Evolutionary conservation across 257 asterid genomes (phyloP).

Genomic region (Solanum peruvianum): DNA sequence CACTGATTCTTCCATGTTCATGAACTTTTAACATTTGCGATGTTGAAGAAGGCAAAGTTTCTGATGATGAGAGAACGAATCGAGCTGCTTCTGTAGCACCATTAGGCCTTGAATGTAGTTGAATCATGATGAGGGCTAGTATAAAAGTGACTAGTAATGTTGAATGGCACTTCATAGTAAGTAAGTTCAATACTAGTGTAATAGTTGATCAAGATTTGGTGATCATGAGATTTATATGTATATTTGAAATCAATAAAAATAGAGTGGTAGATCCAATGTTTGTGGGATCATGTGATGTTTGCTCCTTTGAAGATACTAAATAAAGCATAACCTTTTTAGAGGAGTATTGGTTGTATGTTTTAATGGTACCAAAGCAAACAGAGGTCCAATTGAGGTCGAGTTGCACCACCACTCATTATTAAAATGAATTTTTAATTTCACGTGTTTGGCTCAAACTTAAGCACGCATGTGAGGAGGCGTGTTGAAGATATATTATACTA

Average conservation of each 20-base stretch:
- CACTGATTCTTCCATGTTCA: not conserved
- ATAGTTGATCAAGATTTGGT: not conserved
- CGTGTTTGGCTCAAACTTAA: not conserved
- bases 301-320: not conserved
- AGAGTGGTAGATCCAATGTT: not conserved
- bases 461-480: not conserved
- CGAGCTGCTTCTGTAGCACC: not conserved
- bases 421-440: not conserved
- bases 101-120: not conserved
- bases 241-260: not conserved
- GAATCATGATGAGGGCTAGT: not conserved
- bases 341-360: not conserved
- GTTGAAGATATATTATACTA: not conserved
- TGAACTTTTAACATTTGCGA: not conserved
- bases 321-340: not conserved
- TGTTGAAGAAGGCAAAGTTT: not conserved
- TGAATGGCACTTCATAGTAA: not conserved
- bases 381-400: not conserved
- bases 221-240: not conserved
- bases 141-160: not conserved
- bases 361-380: not conserved
- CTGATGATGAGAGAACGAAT: not conserved
- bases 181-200: not conserved
- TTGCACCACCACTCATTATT: not conserved
- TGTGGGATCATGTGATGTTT: constrained; percentile 29